Evolutionary conservation across 441 rosid species (phyloP), one percentile per base, ranked within the genome.

Genomic region (Populus hybrid): DNA sequence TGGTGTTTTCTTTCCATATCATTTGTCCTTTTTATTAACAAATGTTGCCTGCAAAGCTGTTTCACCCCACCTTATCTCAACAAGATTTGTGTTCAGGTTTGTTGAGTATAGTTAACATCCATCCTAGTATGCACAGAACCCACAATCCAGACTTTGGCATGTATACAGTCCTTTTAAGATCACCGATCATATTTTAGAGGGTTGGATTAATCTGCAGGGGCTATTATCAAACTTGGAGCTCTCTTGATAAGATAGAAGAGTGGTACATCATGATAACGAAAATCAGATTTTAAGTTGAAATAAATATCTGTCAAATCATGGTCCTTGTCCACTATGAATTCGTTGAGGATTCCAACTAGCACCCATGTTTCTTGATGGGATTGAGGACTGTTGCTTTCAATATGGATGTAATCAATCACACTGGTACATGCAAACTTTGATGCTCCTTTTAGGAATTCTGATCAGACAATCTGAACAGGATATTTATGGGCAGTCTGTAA

Each of bases 21-120:
- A n/a, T 79, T 32, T 36, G n/a, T 28, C 20, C 59, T 70, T 11
- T 64, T 57, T 26, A 16, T 35, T 20, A 3, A 4, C 57, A 30
- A 68, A 61, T 67, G 42, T 69, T 73, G 80, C n/a, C 10, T 14
- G 71, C 68, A 16, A 26, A 59, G 30, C 10, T 23, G 26, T 72
- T 30, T 66, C 9, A 14, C 30, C 50, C 69, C 30, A 28, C 30
- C 30, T 64, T 75, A 64, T 18, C 14, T 53, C 67, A 1, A 67
- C 64, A 34, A 24, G 61, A 68, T 14, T 23, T 65, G 28, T 28
- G 30, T 28, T 28, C 30, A 24, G 5, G 67, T 20, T 24, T 26
- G n/a, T 23, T 32, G 21, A 53, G 57, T 20, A 28, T 4, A 64
- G 10, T 21, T 14, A 18, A 23, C 69, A 74, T 40, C 38, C n/a